Evolutionary conservation across 2,329 filamentous ascomycete genomes (phyloP).

Genomic region (Claviceps citrina): DNA sequence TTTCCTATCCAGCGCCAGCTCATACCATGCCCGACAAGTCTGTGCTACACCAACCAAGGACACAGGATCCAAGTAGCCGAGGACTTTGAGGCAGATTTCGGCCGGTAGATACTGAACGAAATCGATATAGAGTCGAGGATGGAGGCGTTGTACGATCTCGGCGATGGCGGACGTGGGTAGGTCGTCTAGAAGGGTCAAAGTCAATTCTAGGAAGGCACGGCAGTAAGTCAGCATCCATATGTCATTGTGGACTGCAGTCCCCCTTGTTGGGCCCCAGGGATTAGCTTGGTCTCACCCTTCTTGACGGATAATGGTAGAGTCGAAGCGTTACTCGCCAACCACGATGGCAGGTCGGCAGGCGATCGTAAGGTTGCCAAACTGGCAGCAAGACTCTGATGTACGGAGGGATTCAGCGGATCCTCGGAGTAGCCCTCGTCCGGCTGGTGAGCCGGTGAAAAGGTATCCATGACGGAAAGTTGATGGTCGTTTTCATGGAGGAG

Average conservation of each 20-base stretch:
- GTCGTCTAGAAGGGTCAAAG: conserved; percentile 61
- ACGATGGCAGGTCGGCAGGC: conserved; percentile 30
- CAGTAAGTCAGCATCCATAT: conserved; percentile 8
- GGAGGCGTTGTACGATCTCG: conserved; percentile 64
- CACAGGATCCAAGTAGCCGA: conserved; percentile 68
- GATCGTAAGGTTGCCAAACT: conserved; percentile 22
- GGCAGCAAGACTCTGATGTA: conserved; percentile 18
- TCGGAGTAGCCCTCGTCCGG: conserved; percentile 83
- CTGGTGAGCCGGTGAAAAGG: conserved; percentile 37
- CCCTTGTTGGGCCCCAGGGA: no score
- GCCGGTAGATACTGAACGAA: conserved; percentile 73
- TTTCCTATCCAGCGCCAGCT: conserved; percentile 64
- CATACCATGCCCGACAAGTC: conserved; percentile 70
- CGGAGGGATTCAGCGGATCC: conserved; percentile 41
- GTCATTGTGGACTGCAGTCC: not conserved
- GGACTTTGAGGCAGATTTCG: conserved; percentile 80
- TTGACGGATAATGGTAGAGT: conserved; percentile 33
- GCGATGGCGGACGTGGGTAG: conserved; percentile 68
- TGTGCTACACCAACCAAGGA: conserved; percentile 68
- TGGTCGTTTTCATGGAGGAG: conserved; percentile 14
- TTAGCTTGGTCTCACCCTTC: conserved; percentile 13
- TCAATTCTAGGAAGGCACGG: conserved; percentile 49
- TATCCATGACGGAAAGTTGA: conserved; percentile 23
- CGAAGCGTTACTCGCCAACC: conserved; percentile 35
- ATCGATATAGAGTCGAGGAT: conserved; percentile 80